Evolutionary conservation across 1,139 yeast species (phyloP), one percentile per base, ranked within the genome.

Genomic region (Debaryomyces subglobosus): DNA sequence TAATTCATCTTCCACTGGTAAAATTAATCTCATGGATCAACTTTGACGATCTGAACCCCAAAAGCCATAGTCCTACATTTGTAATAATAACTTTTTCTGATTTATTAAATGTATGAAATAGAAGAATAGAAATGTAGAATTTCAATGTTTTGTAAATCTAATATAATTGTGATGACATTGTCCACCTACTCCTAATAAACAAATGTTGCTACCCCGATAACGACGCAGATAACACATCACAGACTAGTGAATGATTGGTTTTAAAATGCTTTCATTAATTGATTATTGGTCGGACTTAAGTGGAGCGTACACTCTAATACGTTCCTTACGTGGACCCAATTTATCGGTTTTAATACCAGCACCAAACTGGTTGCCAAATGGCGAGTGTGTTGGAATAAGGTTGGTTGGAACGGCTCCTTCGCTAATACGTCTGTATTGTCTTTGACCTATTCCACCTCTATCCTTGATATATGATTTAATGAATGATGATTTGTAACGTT

Each of bases 271-370:
- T 35, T 43, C 46, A 35, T 34, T 34, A 29, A 18, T 16, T 33
- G 38, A 32, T 27, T 39, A 33, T 39, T 51, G 46, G 25, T 49
- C 49, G 20, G 50, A 42, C 10, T 39, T 24, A 25, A 46, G 49
- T 18, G 79, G 79, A 55, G 80, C 79, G 61, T 69, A 75, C 55
- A 67, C 63, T 57, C 68, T 65, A 51, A 67, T 58, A 60, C 74
- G 68, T 59, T 74, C 78, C 60, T 61, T 74, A 69, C 81, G 74
- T 45, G 80, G 79, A 27, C 80, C 80, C 61, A 76, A 71, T 50
- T 67, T 61, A 57, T 64, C 69, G 43, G 76, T 70, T 60, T 74
- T 73, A 48, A 76, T 74, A 53, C 80, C 79, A 38, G 74, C 76
- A 50, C 81, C 81, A 54, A 69, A 75, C 59, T 74, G 77, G 49